These are phyloP conservation scores for Lasiosphaeria hispida DNA, from an alignment of 495 filamentous ascomycete species.

Conservation along the genomic window DNA sequence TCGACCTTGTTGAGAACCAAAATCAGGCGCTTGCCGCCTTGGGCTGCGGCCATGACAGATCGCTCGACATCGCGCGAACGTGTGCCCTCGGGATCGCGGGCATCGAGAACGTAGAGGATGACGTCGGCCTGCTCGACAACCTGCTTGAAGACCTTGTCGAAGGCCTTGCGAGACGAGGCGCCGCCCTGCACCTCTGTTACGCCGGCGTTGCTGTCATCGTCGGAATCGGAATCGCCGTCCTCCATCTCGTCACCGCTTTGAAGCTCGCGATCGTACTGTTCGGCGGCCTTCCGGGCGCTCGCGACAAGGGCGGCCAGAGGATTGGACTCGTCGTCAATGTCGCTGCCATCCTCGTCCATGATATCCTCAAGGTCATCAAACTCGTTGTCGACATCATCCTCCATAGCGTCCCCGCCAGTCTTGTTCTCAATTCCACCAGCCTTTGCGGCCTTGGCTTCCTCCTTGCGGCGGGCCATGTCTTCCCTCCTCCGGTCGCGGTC, in stretches of 20 bases:
- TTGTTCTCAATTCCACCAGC: slow-evolving; percentile 29
- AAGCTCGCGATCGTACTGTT: slow-evolving; percentile 68
- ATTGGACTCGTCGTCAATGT: slow-evolving; percentile 57
- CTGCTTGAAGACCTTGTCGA: slow-evolving; percentile 94
- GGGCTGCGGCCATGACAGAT: slow-evolving; percentile 79
- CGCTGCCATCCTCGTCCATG: slow-evolving; percentile 46
- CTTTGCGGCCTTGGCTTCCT: slow-evolving; percentile 67
- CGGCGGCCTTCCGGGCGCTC: slow-evolving; percentile 82
- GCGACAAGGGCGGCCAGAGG: slow-evolving; percentile 94
- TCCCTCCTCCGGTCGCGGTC: slow-evolving; percentile 74
- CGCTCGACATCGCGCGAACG: slow-evolving; percentile 87
- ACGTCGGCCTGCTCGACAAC: slow-evolving; percentile 90
- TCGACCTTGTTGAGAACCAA: slow-evolving; percentile 98
- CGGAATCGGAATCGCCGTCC: slow-evolving; percentile 57
- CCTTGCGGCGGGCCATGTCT: slow-evolving; percentile 64
- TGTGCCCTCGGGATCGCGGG: slow-evolving; percentile 87
- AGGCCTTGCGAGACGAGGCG: slow-evolving; percentile 71
- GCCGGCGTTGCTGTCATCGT: slow-evolving; percentile 45
- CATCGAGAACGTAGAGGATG: slow-evolving; percentile 90
- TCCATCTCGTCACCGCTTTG: slow-evolving; percentile 58
- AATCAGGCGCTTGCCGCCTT: slow-evolving; percentile 82
- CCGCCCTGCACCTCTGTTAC: slow-evolving; percentile 46
- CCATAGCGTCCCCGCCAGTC: slow-evolving; percentile 23
- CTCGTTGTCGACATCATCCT: slow-evolving; percentile 42
- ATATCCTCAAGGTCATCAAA: slow-evolving; percentile 24